Evolutionary conservation across 2,329 filamentous ascomycete genomes (phyloP).

Genomic region (Xylaria sp.): DNA sequence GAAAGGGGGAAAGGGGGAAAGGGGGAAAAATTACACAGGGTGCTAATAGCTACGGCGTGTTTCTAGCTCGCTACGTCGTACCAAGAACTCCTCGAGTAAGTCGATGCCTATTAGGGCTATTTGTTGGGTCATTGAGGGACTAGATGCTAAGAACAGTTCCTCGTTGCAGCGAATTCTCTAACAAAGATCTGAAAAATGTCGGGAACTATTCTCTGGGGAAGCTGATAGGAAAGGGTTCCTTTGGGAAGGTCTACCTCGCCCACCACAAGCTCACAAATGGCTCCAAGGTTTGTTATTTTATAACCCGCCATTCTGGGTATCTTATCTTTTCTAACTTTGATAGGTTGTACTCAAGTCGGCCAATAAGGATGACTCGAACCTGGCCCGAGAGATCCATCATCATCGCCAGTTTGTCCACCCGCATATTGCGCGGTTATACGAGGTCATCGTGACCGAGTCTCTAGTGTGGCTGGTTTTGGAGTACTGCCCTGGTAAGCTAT

Average conservation of each 20-base stretch:
- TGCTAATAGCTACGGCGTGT: slow-evolving; percentile 37
- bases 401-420: slow-evolving; percentile 98
- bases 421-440: slow-evolving; percentile 95
- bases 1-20: neutral
- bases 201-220: slow-evolving; percentile 94
- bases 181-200: slow-evolving; percentile 88
- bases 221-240: slow-evolving; percentile 96
- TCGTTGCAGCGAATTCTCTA: slow-evolving; percentile 83
- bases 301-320: slow-evolving; percentile 14
- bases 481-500: slow-evolving; percentile 83
- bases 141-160: slow-evolving; percentile 28
- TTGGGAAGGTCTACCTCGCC: slow-evolving; percentile 97
- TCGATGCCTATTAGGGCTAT: slow-evolving; percentile 35
- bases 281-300: slow-evolving; percentile 76
- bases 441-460: slow-evolving; percentile 95
- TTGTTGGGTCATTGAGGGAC: slow-evolving; percentile 18
- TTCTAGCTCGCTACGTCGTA: slow-evolving; percentile 93
- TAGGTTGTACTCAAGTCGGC: slow-evolving; percentile 98
- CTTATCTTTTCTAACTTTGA: slow-evolving; percentile 38
- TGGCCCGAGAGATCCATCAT: slow-evolving; percentile 97
- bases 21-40: neutral
- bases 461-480: slow-evolving; percentile 97
- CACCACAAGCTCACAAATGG: slow-evolving; percentile 98
- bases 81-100: slow-evolving; percentile 93
- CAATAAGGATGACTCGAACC: slow-evolving; percentile 93